Conservation (phyloP, 2,329 filamentous ascomycete genomes). For the Sporothrix luriei region DNA sequence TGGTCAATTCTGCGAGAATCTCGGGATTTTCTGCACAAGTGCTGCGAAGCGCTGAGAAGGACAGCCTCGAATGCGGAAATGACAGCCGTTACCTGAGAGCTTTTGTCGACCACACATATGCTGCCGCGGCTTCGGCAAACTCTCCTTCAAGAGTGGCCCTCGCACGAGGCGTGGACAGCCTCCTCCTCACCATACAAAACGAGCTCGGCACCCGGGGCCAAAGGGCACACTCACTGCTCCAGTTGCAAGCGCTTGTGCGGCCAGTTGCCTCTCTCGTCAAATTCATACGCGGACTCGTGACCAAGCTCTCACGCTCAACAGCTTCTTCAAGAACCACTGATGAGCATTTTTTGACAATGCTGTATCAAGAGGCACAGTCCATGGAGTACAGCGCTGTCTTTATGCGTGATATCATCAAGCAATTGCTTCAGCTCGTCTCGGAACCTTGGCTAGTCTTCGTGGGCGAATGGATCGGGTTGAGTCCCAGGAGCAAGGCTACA, state of each 20-base stretch:
- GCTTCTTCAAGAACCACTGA: slow-evolving; percentile 49
- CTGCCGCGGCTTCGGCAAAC: slow-evolving; percentile 41
- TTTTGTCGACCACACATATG: slow-evolving; percentile 40
- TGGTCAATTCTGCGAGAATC: slow-evolving; percentile 52
- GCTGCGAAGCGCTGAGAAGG: slow-evolving; percentile 51
- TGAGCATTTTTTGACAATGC: slow-evolving; percentile 61
- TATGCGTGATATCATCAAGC: slow-evolving; percentile 65
- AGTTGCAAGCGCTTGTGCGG: slow-evolving; percentile 55
- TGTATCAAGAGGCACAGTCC: slow-evolving; percentile 64
- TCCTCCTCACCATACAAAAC: slow-evolving; percentile 54
- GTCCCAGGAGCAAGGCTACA: slow-evolving; percentile 52
- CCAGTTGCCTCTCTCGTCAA: slow-evolving; percentile 53
- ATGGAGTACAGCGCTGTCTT: slow-evolving; percentile 65
- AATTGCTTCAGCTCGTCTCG: slow-evolving; percentile 56
- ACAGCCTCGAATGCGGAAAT: slow-evolving; percentile 54
- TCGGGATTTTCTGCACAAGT: slow-evolving; percentile 59
- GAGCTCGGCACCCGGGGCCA: slow-evolving; percentile 51
- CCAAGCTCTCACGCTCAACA: slow-evolving; percentile 46
- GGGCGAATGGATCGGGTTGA: slow-evolving; percentile 74
- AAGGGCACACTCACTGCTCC: slow-evolving; percentile 53
- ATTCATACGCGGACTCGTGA: slow-evolving; percentile 56
- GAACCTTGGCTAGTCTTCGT: slow-evolving; percentile 48
- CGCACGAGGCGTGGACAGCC: slow-evolving; percentile 52
- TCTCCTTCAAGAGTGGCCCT: slow-evolving; percentile 56
- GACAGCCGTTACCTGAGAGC: slow-evolving; percentile 45